These are phyloP conservation scores for Xylaria nigripes DNA, from an alignment of 495 filamentous ascomycete genomes.

Conservation along the genomic window DNA sequence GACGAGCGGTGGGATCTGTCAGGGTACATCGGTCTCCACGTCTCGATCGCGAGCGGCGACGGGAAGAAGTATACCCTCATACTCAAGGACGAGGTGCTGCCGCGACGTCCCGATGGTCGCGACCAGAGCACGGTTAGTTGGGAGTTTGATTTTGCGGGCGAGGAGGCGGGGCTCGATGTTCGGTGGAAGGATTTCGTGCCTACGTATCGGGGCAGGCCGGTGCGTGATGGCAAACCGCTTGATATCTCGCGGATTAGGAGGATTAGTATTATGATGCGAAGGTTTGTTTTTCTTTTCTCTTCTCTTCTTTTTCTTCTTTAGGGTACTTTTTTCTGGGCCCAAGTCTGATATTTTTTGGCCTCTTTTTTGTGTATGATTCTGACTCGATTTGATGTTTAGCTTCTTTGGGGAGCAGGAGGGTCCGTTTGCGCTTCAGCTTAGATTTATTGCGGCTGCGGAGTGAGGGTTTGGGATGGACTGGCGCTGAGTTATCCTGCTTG, in stretches of 20 bases:
- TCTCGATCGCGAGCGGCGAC: slow-evolving; percentile 16
- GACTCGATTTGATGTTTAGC: slow-evolving; percentile 27
- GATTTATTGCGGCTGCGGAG: slow-evolving; percentile 20
- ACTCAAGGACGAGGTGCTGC: slow-evolving; percentile 57
- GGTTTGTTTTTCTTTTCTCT: slow-evolving; percentile 39
- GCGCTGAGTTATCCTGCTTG: neutral
- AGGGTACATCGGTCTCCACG: slow-evolving; percentile 42
- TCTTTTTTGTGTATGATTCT: neutral
- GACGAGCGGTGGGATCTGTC: slow-evolving; percentile 47
- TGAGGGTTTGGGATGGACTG: no score
- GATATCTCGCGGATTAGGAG: slow-evolving; percentile 52
- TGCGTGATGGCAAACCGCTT: slow-evolving; percentile 46
- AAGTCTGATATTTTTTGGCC: no score
- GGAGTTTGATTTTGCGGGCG: slow-evolving; percentile 45
- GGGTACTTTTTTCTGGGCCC: neutral
- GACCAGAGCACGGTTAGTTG: slow-evolving; percentile 54
- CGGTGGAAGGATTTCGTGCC: slow-evolving; percentile 56
- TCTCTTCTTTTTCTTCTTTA: neutral
- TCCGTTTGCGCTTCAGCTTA: slow-evolving; percentile 51
- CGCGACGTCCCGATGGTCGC: slow-evolving; percentile 48
- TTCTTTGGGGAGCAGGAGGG: slow-evolving; percentile 73
- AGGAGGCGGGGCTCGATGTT: slow-evolving; percentile 33
- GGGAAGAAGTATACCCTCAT: slow-evolving; percentile 62
- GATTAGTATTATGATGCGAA: slow-evolving; percentile 68
- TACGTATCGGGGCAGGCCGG: slow-evolving; percentile 62